Conservation (phyloP, 495 filamentous ascomycete genomes). For the Penicillium simplicissimum region DNA sequence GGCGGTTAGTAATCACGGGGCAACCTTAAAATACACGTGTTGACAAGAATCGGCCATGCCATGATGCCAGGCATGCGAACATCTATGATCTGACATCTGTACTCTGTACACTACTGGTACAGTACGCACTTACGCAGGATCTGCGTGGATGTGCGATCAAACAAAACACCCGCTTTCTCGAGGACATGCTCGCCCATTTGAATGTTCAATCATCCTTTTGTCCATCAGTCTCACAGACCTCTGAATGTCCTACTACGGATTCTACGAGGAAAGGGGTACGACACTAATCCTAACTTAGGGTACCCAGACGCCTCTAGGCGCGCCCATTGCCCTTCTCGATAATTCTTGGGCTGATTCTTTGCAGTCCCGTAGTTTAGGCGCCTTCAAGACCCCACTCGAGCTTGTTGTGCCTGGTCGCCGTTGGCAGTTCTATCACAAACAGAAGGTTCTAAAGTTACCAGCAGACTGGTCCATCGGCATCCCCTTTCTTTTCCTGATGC, state of each 20-base stretch:
- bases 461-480: constrained; percentile 1
- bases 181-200: not conserved
- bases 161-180: not conserved
- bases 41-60: not conserved
- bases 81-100: no score
- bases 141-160: not conserved
- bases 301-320: not conserved
- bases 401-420: no score
- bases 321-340: not conserved
- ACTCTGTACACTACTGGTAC: no score
- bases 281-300: not conserved
- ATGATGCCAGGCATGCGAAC: not conserved
- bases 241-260: not conserved
- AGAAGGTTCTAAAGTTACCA: not conserved
- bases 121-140: not conserved
- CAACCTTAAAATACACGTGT: constrained; percentile 20
- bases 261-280: not conserved
- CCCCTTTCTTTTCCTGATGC: not conserved
- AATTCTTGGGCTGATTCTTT: not conserved
- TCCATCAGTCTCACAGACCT: not conserved
- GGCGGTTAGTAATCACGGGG: not conserved
- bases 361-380: not conserved
- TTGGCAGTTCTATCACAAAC: not conserved
- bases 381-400: not conserved
- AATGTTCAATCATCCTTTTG: not conserved